Evolutionary conservation across 371 early-diverging fungal species (phyloP).

Genomic region (Ecytonucleospora hepatopenaei): DNA sequence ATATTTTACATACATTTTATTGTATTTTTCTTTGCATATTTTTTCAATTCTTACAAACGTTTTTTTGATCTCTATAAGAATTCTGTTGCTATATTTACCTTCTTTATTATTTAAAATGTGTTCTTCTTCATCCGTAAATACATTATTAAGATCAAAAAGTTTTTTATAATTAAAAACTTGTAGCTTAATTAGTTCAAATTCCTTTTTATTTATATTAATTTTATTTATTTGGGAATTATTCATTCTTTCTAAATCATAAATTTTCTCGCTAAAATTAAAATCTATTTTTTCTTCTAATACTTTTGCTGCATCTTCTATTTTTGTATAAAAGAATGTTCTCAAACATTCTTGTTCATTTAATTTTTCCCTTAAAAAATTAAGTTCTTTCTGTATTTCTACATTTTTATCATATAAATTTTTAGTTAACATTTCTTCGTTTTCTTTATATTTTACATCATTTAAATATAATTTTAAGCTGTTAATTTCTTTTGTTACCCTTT

Average conservation of each 20-base stretch:
- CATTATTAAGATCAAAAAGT: no score
- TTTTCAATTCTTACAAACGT: conserved; percentile 18
- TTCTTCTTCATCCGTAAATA: no score
- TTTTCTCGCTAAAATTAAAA: conserved; percentile 8
- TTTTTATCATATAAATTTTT: neutral
- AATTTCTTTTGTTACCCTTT: conserved; percentile 11
- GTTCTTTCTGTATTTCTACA: neutral
- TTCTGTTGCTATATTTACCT: conserved; percentile 3
- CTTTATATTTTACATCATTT: neutral
- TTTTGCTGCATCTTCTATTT: conserved; percentile 19
- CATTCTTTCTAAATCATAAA: conserved; percentile 25
- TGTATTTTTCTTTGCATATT: conserved; percentile 21
- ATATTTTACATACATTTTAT: conserved; percentile 30
- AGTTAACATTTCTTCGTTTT: neutral
- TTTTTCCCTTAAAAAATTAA: neutral
- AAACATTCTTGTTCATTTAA: conserved; percentile 16
- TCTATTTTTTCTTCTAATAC: conserved; percentile 1
- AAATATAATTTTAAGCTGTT: neutral
- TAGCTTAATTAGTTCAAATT: conserved; percentile 16
- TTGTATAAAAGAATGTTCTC: conserved; percentile 20
- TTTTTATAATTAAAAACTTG: conserved; percentile 18
- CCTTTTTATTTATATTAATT: conserved; percentile 9
- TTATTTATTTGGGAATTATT: conserved; percentile 13
- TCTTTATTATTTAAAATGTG: neutral
- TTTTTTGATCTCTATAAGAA: conserved; percentile 7